Conservation (phyloP, 2,329 filamentous ascomycete genomes). For the Cercospora sp. region DNA sequence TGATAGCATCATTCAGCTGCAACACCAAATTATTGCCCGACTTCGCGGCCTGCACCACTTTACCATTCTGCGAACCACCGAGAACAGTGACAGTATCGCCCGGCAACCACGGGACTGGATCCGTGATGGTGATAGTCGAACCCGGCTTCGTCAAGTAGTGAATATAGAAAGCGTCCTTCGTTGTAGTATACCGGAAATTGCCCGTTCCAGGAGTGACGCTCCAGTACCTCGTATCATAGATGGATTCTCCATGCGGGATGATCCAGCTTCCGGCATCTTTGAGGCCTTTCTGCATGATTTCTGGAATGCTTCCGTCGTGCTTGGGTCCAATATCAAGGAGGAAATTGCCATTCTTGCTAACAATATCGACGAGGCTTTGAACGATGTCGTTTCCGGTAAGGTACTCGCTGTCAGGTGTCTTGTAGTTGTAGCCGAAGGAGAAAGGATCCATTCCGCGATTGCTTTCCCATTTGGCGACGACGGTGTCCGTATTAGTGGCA, state of each 20-base stretch:
- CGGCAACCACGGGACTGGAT: conserved; percentile 7
- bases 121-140: neutral
- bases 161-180: conserved; percentile 53
- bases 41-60: neutral
- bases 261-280: conserved; percentile 18
- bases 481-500: conserved; percentile 19
- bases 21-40: neutral
- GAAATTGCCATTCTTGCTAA: conserved; percentile 34
- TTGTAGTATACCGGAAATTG: conserved; percentile 51
- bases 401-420: conserved; percentile 22
- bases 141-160: conserved; percentile 44
- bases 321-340: conserved; percentile 31
- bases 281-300: conserved; percentile 9
- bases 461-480: conserved; percentile 27
- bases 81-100: neutral
- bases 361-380: conserved; percentile 28
- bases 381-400: conserved; percentile 25
- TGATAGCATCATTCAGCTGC: neutral
- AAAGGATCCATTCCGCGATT: conserved; percentile 29
- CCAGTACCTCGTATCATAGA: conserved; percentile 19
- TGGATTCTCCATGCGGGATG: conserved; percentile 12
- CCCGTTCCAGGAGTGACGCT: neutral
- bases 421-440: conserved; percentile 28
- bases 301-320: conserved; percentile 17
- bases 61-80: neutral